Evolutionary conservation across 2,329 filamentous ascomycete genomes (phyloP).

Genomic region (Xylariaceae sp.): DNA sequence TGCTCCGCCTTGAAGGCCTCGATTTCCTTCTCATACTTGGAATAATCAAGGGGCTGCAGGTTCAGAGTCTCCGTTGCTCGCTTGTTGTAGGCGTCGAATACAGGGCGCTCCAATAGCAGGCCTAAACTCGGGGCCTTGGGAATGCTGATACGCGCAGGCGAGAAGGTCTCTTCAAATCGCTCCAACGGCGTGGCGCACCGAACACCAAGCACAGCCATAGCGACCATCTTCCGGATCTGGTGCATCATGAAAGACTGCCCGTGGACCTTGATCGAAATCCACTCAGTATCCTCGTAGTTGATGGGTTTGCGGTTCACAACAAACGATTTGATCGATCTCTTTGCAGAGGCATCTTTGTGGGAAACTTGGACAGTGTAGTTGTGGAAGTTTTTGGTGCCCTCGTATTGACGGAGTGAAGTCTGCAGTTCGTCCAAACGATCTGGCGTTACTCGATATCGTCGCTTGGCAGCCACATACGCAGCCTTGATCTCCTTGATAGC

Average conservation of each 20-base stretch:
- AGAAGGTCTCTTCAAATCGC: constrained; percentile 72
- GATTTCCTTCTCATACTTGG: constrained; percentile 72
- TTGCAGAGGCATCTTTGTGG: constrained; percentile 75
- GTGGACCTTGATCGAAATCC: constrained; percentile 93
- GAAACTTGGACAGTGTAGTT: constrained; percentile 96
- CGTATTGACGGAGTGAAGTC: constrained; percentile 67
- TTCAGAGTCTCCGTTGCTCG: constrained; percentile 61
- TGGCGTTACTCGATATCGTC: constrained; percentile 74
- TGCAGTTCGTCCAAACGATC: constrained; percentile 72
- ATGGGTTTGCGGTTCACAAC: constrained; percentile 70
- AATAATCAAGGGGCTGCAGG: constrained; percentile 71
- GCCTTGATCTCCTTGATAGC: constrained; percentile 72
- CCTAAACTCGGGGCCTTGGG: constrained; percentile 91
- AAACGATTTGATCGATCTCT: constrained; percentile 91
- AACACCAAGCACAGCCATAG: constrained; percentile 80
- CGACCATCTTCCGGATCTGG: constrained; percentile 99
- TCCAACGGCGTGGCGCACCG: constrained; percentile 74
- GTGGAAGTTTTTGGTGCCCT: constrained; percentile 88
- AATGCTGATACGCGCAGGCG: constrained; percentile 70
- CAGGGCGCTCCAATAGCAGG: constrained; percentile 80
- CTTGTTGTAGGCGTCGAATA: constrained; percentile 86
- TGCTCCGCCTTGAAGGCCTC: constrained; percentile 85
- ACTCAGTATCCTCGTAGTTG: constrained; percentile 87
- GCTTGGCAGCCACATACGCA: constrained; percentile 78
- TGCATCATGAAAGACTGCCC: constrained; percentile 99